Evolutionary conservation across 768 basidiomycete genomes (phyloP).

Genomic region (Kwoniella sp.): DNA sequence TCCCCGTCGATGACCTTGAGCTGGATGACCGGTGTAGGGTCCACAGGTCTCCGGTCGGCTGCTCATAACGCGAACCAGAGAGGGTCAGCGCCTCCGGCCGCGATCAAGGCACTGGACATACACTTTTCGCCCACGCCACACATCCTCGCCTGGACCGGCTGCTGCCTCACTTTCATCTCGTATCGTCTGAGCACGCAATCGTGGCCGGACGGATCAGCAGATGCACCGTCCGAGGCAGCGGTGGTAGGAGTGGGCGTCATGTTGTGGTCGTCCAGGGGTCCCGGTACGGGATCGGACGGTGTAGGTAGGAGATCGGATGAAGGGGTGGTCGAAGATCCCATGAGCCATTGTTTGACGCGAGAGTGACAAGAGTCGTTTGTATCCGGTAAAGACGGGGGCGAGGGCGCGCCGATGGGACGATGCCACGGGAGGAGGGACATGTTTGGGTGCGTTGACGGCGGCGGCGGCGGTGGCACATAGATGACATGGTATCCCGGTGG

Average conservation of each 20-base stretch:
- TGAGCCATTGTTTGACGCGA: too few relatives aligned
- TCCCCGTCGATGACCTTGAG: conserved; percentile 72
- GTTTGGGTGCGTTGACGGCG: neutral
- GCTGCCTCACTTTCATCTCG: conserved; percentile 78
- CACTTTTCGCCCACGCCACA: conserved; percentile 61
- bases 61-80: conserved; percentile 14
- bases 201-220: conserved; percentile 15
- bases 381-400: neutral
- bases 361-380: too few relatives aligned
- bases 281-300: too few relatives aligned
- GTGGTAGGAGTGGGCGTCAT: conserved; percentile 6
- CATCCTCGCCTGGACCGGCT: conserved; percentile 69
- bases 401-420: neutral
- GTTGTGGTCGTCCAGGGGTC: too few relatives aligned
- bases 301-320: too few relatives aligned
- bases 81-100: neutral
- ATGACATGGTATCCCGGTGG: conserved; percentile 31
- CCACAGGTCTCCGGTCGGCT: conserved; percentile 94
- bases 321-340: too few relatives aligned
- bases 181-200: conserved; percentile 62
- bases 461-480: conserved; percentile 20
- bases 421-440: neutral
- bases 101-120: conserved; percentile 36
- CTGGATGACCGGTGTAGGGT: conserved; percentile 95
- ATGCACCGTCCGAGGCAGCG: neutral